Base-by-base conservation (phyloP, 2,329 filamentous ascomycete genomes). In the Trichophyton benhamiae region DNA sequence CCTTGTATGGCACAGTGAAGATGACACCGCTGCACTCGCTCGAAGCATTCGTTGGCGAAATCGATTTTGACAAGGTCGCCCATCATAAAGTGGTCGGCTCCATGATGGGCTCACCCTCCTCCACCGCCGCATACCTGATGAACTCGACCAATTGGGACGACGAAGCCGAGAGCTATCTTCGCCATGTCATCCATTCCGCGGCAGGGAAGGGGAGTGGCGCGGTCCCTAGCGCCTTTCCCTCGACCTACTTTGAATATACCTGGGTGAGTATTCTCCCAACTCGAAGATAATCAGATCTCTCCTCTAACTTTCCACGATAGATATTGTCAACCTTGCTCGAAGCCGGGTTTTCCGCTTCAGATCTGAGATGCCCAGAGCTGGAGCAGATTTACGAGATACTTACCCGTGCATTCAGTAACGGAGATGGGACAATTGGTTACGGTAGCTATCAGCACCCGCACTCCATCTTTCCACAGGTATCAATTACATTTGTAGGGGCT, bases 121-220 rank as follows among this genome's bases (percentile, higher is more conserved):
- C 75, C 0, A 77, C 75, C 0, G 75, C 75, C 0, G 74, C 71
- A 25, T 74, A 73, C 60, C 60, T 75, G 6, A 74, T 75, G 64
- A 60, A 72, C 41, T 60, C 64, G 3, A 64, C 65, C 1, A 20
- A 55, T 2, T 75, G 73, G 73, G 70, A 74, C 63, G 60, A 67
- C 5, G 69, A 72, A 13, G 67, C 70, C 1, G 72, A 75, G 58
- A 61, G 25, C 2, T 75, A 72, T 62, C 66, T 75, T 3, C 65
- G 64, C 2, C 49, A 62, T 22, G 68, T 68, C 0, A 33, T 67
- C 6, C 27, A 48, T 7, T 20, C 7, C 11, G 60, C 58, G 4
- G 25, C 46, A 6, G 61, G 60, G 3, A 25, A 58, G 4, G 65
- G 65, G 1, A 63, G 57, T 3, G 69, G 68, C 1, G 61, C 65